phyloP scores from a whole-genome alignment of 208 protist genomes.

The Angomonas desouzai region DNA sequence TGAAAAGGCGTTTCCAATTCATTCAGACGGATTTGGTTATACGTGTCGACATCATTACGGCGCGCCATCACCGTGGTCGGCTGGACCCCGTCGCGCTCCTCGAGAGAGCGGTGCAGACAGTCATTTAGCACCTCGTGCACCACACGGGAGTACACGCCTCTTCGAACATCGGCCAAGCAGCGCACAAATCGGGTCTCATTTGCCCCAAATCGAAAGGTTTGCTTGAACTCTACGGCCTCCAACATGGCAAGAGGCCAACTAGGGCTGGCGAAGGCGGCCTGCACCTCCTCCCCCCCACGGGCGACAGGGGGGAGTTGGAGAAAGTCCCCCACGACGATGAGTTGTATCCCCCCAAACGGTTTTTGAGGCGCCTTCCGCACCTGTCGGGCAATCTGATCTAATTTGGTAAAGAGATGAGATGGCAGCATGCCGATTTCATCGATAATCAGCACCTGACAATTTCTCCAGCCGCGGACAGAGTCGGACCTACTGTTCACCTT shows the following conservation, averaged over 20 bases:
- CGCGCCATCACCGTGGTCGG: constrained; percentile 46
- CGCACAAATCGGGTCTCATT: constrained; percentile 36
- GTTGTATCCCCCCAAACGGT: constrained; percentile 87
- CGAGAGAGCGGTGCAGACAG: constrained; percentile 32
- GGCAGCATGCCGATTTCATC: constrained; percentile 88
- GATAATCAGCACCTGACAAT: constrained; percentile 65
- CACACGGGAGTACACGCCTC: constrained; percentile 44
- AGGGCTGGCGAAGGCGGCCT: constrained; percentile 46
- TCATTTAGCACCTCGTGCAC: constrained; percentile 35
- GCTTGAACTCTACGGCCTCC: constrained; percentile 30
- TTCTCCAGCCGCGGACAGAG: constrained; percentile 40
- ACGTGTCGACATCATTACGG: constrained; percentile 39
- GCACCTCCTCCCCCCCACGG: constrained; percentile 33
- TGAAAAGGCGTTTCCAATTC: constrained; percentile 40
- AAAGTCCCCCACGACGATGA: constrained; percentile 90
- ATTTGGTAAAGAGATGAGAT: constrained; percentile 54
- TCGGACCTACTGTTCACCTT: constrained; percentile 25
- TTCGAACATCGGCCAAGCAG: constrained; percentile 50
- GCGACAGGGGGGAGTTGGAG: constrained; percentile 73
- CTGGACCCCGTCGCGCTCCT: constrained; percentile 34
- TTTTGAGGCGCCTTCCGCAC: constrained; percentile 33
- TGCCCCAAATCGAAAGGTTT: constrained; percentile 11
- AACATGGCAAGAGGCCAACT: constrained; percentile 43
- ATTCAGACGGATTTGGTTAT: constrained; percentile 47
- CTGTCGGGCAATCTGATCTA: constrained; percentile 59